Evolutionary conservation across 805 yeast genomes (phyloP), one percentile per base, ranked within the genome.

Genomic region (Candida qinlingensis): DNA sequence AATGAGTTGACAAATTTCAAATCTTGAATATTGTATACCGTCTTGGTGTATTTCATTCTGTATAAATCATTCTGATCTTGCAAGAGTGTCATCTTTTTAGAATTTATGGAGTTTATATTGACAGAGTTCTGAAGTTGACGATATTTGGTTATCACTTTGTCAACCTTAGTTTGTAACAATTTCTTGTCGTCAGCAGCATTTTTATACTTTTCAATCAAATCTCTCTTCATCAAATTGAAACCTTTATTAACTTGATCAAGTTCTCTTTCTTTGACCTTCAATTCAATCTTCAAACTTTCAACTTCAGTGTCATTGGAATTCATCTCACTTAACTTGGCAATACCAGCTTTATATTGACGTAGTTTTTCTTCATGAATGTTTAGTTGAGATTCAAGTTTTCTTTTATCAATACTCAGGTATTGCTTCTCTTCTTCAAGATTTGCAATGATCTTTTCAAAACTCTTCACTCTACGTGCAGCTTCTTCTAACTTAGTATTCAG

Each of bases 31-130:
- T 56, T 50, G 39, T 67, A 64, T 43, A 69, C 65, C 45, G 72
- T 60, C 48, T 79, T 80, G 41, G 71, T 71, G 42, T 77, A 63
- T 54, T 73, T 76, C 45, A 79, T 72, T 54, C 66, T 72, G 60
- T 72, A 75, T 47, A 74, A 69, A 34, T 71, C 71, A 51, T 71
- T 62, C 57, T 77, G 78, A 42, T 67, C 66, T 41, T 70, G 69
- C 34, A 70, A 58, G 9, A 38, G 37, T 4, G 42, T 25, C 11
- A 68, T 54, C 19, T 53, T 42, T 26, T 45, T 38, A n/a, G 65
- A 60, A 26, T 65, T 54, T 11, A 8, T 39, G 5, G 27, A 10
- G 25, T 54, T 52, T 4, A 61, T 62, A 10, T 60, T 57, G 3
- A 60, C 48, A 12, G 68, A 61, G 31, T 61, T 57, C 35, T 58